Evolutionary conservation across 495 filamentous ascomycete species (phyloP), one percentile per base, ranked within the genome.

Genomic region (Penicillium bovifimosum): DNA sequence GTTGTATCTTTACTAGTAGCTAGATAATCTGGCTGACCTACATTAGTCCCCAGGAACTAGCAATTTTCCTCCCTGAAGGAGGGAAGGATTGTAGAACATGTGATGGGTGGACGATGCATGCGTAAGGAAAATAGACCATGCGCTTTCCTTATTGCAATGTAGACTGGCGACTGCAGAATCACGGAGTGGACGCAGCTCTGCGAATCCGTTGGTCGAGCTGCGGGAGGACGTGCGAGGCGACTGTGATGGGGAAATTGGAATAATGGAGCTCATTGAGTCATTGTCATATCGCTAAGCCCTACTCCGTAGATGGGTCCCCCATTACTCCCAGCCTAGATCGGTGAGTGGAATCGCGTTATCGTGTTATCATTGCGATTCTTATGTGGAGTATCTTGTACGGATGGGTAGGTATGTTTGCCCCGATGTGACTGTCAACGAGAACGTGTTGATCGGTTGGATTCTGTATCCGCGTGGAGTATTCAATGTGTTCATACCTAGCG

Each of bases 131-230:
- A 41, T 50, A 26, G 27, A 13, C 20, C 34, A 33, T 26, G 48
- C 38, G 20, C 20, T 33, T 54, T 24, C n/a, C 6, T 32, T 18
- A 54, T 54, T 54, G 27, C 20, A 28, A 36, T 36, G 4, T 44
- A 9, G 18, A 32, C 20, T 40, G 24, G 51, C 46, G 55, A 56
- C 53, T 64, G 63, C 63, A 66, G 60, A 49, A 58, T 62, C 56
- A 62, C 60, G 34, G 14, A 53, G 51, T 48, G 17, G 20, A 35
- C 31, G 55, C 47, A 55, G 47, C 9, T 47, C 41, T 33, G 41
- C 29, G 20, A 38, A 17, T 31, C 28, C 9, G 50, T 58, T 58
- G 55, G 52, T 46, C 36, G 39, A 43, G 52, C 29, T 33, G 24
- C 48, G 51, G 41, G 51, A 54, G 38, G 28, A 43, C 46, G 40